phyloP scores from a whole-genome alignment of 2,329 filamentous ascomycete genomes.

The Claviceps arundinis region DNA sequence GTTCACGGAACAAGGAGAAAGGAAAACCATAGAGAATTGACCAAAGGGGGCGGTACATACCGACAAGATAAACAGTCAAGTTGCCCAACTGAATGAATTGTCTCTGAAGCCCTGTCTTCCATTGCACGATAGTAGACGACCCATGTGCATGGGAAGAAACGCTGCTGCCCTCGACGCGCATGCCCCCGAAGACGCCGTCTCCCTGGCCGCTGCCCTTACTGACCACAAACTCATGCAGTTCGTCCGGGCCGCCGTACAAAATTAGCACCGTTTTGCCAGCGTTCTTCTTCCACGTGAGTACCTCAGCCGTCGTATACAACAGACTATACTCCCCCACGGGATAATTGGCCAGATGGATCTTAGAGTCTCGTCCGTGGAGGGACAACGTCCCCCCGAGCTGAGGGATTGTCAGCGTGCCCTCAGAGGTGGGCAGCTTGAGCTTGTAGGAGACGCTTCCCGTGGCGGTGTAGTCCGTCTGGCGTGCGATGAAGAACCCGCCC shows the following conservation, averaged over 20 bases:
- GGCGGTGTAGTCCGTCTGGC: slow-evolving; percentile 54
- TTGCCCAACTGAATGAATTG: slow-evolving; percentile 20
- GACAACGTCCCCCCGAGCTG: slow-evolving; percentile 43
- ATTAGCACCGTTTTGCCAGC: slow-evolving; percentile 44
- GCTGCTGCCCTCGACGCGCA: slow-evolving; percentile 15
- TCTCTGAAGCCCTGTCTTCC: slow-evolving; percentile 16
- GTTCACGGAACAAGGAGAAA: background rate
- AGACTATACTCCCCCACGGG: slow-evolving; percentile 44
- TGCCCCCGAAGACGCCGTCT: slow-evolving; percentile 3
- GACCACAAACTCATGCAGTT: slow-evolving; percentile 50
- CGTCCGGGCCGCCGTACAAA: slow-evolving; percentile 48
- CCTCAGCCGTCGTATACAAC: slow-evolving; percentile 56
- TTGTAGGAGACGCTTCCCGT: slow-evolving; percentile 45
- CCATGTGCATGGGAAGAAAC: slow-evolving; percentile 12
- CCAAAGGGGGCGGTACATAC: slow-evolving; percentile 10
- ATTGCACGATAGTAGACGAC: slow-evolving; percentile 17
- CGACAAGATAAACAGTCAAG: slow-evolving; percentile 28
- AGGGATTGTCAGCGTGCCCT: slow-evolving; percentile 43
- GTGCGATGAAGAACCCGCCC: slow-evolving; percentile 49
- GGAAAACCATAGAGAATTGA: too few species aligned
- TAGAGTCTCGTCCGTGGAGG: slow-evolving; percentile 51
- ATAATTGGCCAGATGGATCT: slow-evolving; percentile 55
- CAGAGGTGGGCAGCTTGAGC: slow-evolving; percentile 47
- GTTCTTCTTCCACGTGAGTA: slow-evolving; percentile 57
- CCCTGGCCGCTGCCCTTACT: slow-evolving; percentile 14